phyloP scores from a whole-genome alignment of 257 asterid genomes.

The Euphrasia confusa region DNA sequence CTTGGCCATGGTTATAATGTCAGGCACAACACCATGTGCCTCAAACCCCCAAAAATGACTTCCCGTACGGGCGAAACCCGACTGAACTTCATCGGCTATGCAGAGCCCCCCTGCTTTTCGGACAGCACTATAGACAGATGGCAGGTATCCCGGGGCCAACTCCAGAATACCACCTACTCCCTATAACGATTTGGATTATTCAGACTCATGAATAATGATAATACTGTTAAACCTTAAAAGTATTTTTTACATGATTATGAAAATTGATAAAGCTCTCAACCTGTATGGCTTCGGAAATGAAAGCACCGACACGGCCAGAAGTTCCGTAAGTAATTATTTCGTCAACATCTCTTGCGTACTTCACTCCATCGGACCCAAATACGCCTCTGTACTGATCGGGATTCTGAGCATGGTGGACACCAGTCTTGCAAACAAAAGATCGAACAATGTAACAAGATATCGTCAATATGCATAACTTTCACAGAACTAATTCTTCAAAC shows the following conservation, averaged over 20 bases:
- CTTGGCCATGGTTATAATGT: conserved; percentile 97
- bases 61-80: conserved; percentile 90
- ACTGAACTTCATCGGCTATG: conserved; percentile 94
- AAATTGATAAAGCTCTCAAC: conserved; percentile 27
- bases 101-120: conserved; percentile 91
- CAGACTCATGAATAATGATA: neutral
- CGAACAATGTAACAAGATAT: neutral
- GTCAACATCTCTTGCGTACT: conserved; percentile 85
- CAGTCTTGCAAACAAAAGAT: conserved; percentile 37
- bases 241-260: neutral
- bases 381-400: conserved; percentile 93
- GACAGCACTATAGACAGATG: conserved; percentile 63
- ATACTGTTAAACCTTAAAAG: conserved; percentile 5
- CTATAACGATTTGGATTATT: conserved; percentile 33
- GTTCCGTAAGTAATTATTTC: conserved; percentile 88
- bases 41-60: conserved; percentile 96
- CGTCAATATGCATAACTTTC: conserved; percentile 5
- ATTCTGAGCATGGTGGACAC: conserved; percentile 84
- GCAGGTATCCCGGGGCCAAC: conserved; percentile 93
- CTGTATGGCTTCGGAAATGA: conserved; percentile 90
- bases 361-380: conserved; percentile 77
- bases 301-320: conserved; percentile 75
- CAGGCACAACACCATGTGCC: conserved; percentile 88
- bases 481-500: neutral
- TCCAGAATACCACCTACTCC: conserved; percentile 97